Evolutionary conservation across 257 asterid species (phyloP).

Genomic region (Craterostigma plantagineum): DNA sequence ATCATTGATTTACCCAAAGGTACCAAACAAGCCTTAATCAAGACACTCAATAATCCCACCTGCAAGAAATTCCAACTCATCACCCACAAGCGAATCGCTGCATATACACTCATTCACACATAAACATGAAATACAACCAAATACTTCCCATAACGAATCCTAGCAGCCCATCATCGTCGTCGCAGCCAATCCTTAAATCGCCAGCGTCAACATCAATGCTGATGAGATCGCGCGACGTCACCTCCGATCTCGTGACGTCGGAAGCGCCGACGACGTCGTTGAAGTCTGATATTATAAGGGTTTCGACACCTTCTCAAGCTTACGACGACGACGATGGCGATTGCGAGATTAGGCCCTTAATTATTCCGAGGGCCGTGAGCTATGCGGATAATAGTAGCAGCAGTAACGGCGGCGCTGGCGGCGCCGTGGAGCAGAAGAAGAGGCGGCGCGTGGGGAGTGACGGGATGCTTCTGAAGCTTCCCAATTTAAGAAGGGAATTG

Average conservation of each 20-base stretch:
- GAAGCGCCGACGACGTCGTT: too few relatives aligned
- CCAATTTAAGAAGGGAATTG: conserved; percentile 17
- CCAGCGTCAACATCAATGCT: conserved; percentile 21
- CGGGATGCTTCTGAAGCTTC: conserved; percentile 18
- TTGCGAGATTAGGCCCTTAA: conserved; percentile 39
- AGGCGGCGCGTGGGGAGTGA: conserved; percentile 59
- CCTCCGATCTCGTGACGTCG: conserved; percentile 11
- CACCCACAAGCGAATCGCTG: too few relatives aligned
- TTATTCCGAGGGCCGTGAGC: conserved; percentile 42
- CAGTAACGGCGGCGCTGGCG: conserved; percentile 9
- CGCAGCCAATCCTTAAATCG: conserved; percentile 14
- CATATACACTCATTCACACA: too few relatives aligned
- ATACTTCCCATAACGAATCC: conserved; percentile 47
- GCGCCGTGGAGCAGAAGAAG: conserved; percentile 27
- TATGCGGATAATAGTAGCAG: conserved; percentile 17
- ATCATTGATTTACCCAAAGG: too few relatives aligned
- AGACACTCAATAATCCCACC: too few relatives aligned
- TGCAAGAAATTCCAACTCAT: too few relatives aligned
- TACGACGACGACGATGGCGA: conserved; percentile 36
- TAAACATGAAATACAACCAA: too few relatives aligned
- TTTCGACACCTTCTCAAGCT: conserved; percentile 21
- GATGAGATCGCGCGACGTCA: conserved; percentile 40
- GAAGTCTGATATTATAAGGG: too few relatives aligned
- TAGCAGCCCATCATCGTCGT: conserved; percentile 13
- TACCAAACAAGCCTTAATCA: too few relatives aligned